These are phyloP conservation scores for Brettanomyces nanus DNA, from an alignment of 805 yeast genomes.

Conservation along the genomic window DNA sequence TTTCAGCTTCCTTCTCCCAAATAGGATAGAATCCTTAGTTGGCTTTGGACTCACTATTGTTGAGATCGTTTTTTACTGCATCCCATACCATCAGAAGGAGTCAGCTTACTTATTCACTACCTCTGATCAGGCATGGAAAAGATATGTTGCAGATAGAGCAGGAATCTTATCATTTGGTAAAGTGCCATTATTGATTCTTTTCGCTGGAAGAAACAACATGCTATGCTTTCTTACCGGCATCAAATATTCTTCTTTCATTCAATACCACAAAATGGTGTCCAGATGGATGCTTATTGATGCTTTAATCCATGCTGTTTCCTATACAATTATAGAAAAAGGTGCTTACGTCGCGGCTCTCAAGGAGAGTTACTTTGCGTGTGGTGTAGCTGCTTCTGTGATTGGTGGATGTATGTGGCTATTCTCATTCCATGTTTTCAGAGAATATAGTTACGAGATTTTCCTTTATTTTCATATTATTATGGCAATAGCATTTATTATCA, in stretches of 20 bases:
- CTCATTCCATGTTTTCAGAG: slow-evolving; percentile 44
- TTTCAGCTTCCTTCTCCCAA: slow-evolving; percentile 17
- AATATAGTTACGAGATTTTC: slow-evolving; percentile 50
- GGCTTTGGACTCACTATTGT: slow-evolving; percentile 19
- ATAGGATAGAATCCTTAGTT: slow-evolving; percentile 26
- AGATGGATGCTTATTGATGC: slow-evolving; percentile 35
- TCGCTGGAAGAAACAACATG: slow-evolving; percentile 41
- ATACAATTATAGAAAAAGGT: slow-evolving; percentile 16
- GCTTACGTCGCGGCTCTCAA: slow-evolving; percentile 6
- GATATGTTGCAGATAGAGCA: slow-evolving; percentile 26
- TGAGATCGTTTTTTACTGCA: slow-evolving; percentile 17
- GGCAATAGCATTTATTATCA: slow-evolving; percentile 44
- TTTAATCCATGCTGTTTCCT: slow-evolving; percentile 32
- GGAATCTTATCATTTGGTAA: slow-evolving; percentile 33
- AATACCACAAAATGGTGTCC: slow-evolving; percentile 61
- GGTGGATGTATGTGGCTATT: slow-evolving; percentile 38
- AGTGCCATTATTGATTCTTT: slow-evolving; percentile 35
- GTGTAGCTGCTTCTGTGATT: slow-evolving; percentile 33
- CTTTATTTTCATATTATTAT: slow-evolving; percentile 48
- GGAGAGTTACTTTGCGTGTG: slow-evolving; percentile 19
- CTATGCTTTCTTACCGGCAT: slow-evolving; percentile 36
- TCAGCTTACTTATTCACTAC: slow-evolving; percentile 18
- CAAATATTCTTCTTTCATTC: slow-evolving; percentile 34
- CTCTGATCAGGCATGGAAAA: slow-evolving; percentile 27
- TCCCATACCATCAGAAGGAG: slow-evolving; percentile 9